Conservation (phyloP, 441 rosid species). For the Populus hybrid region DNA sequence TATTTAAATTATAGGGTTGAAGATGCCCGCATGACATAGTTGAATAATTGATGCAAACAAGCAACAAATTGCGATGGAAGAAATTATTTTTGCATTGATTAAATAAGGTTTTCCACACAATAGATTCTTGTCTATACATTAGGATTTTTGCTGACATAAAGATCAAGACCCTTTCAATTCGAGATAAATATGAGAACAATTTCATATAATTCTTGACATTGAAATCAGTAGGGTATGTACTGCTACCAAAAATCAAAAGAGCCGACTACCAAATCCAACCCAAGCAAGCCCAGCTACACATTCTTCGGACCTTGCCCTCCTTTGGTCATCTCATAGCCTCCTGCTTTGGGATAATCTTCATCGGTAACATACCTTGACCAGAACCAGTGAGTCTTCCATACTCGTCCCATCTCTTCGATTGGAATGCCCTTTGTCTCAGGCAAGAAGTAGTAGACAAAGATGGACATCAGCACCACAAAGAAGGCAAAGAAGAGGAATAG, state of each 20-base stretch:
- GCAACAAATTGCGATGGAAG: neutral
- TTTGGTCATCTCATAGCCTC: constrained; percentile 57
- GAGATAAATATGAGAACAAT: neutral
- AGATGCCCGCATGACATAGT: neutral
- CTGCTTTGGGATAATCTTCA: constrained; percentile 35
- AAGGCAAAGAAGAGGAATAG: constrained; percentile 74
- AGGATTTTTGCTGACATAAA: neutral
- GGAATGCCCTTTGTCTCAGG: constrained; percentile 91
- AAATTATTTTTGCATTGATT: neutral
- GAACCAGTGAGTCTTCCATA: constrained; percentile 77
- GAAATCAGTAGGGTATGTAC: constrained; percentile 16
- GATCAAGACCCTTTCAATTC: neutral
- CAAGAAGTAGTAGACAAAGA: constrained; percentile 56
- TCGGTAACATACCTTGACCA: constrained; percentile 60
- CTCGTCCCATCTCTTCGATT: constrained; percentile 72
- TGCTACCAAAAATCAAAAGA: neutral
- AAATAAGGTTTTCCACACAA: neutral
- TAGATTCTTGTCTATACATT: neutral
- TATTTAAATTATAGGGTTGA: neutral
- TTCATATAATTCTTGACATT: neutral
- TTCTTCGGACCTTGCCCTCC: constrained; percentile 36
- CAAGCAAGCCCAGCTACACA: constrained; percentile 25
- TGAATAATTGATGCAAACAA: neutral
- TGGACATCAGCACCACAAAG: constrained; percentile 65
- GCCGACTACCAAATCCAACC: neutral